A percentile compares a stretch with the other conserved stretches of the same genome.
Conservation (phyloP, 2,329 filamentous ascomycete species). For the Botrytis byssoidea region DNA sequence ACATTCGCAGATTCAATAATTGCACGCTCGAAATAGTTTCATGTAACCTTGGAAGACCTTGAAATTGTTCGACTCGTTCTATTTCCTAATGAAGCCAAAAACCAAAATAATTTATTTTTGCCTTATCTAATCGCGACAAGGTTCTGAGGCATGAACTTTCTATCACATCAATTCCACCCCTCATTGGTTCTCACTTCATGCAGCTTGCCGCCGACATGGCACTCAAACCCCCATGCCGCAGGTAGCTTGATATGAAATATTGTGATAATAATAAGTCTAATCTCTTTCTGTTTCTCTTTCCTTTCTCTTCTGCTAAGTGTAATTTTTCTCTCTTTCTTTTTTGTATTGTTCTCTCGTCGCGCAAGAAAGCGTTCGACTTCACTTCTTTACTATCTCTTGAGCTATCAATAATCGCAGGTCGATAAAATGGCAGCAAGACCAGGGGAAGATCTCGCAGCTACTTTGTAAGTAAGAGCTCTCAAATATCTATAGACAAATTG, state of each 20-base stretch:
- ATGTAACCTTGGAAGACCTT: neutral
- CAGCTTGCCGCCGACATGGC: constrained; percentile 19
- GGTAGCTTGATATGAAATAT: constrained; percentile 5
- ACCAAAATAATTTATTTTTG: constrained; percentile 21
- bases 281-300: neutral
- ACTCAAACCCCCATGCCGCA: constrained; percentile 15
- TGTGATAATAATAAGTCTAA: constrained; percentile 4
- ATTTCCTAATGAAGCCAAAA: neutral
- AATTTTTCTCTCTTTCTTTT: neutral
- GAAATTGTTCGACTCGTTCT: constrained; percentile 2
- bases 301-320: neutral
- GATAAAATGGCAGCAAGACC: constrained; percentile 47
- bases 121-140: constrained; percentile 21
- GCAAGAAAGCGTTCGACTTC: constrained; percentile 3
- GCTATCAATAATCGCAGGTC: constrained; percentile 21
- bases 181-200: constrained; percentile 17
- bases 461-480: constrained; percentile 46
- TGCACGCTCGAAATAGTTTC: neutral
- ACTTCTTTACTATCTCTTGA: neutral
- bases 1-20: neutral
- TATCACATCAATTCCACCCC: constrained; percentile 2
- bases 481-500: constrained; percentile 23
- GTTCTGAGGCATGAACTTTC: constrained; percentile 5
- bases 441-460: constrained; percentile 52
- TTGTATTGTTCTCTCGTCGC: neutral